A percentile compares a stretch with the other conserved stretches of the same genome.
These are phyloP conservation scores for Lepidium didymum DNA, from an alignment of 345 rosid species.

Conservation along the genomic window DNA sequence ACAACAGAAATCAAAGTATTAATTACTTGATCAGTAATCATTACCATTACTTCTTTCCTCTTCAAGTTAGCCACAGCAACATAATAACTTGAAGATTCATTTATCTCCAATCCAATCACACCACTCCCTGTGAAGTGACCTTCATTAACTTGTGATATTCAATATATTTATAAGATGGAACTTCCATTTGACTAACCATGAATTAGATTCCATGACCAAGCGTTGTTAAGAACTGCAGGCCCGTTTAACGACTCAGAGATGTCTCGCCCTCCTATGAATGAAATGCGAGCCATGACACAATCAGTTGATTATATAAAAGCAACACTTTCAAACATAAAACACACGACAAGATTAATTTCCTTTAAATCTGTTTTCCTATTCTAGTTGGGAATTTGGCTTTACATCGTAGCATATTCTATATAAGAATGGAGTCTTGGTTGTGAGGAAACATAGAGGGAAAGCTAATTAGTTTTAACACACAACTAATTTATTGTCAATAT, in stretches of 20 bases:
- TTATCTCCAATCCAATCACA: slow-evolving; percentile 39
- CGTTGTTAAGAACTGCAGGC: slow-evolving; percentile 38
- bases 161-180: slow-evolving; percentile 1
- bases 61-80: slow-evolving; percentile 64
- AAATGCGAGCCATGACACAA: slow-evolving; percentile 17
- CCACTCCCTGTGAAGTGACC: slow-evolving; percentile 50
- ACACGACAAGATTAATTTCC: background rate
- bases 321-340: slow-evolving; percentile 11
- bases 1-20: background rate
- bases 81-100: slow-evolving; percentile 48
- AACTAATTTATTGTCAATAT: background rate
- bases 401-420: background rate
- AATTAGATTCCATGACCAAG: slow-evolving; percentile 56
- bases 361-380: background rate
- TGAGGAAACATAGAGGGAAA: background rate
- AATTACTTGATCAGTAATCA: background rate
- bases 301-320: background rate
- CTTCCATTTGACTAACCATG: slow-evolving; percentile 43
- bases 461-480: background rate
- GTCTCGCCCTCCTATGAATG: slow-evolving; percentile 49
- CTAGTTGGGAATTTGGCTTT: background rate
- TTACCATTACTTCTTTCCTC: slow-evolving; percentile 57
- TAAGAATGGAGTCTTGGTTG: background rate
- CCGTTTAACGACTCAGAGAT: slow-evolving; percentile 40
- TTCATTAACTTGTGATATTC: background rate